phyloP scores from a whole-genome alignment of 1,284 basidiomycete species.

The Marasmius sp. region DNA sequence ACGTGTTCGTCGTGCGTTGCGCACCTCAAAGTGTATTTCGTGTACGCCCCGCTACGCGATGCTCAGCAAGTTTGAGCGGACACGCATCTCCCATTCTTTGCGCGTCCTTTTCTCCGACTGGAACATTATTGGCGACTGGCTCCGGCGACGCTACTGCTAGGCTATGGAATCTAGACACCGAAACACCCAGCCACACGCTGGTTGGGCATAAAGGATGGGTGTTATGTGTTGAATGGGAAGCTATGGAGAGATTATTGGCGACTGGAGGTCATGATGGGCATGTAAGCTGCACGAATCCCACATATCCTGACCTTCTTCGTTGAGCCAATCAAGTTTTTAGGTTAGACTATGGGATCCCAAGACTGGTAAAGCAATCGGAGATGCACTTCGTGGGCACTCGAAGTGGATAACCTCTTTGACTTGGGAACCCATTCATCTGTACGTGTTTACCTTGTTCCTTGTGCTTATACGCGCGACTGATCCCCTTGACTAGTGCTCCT shows the following conservation, averaged over 20 bases:
- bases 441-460: constrained; percentile 8
- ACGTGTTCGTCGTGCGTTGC: constrained; percentile 84
- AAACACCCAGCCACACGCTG: constrained; percentile 88
- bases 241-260: constrained; percentile 85
- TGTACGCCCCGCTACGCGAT: constrained; percentile 90
- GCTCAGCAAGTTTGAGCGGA: constrained; percentile 90
- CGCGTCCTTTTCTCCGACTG: constrained; percentile 93
- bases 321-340: constrained; percentile 28
- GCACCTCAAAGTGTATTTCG: constrained; percentile 96
- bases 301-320: not conserved
- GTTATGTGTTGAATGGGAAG: constrained; percentile 96
- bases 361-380: constrained; percentile 81
- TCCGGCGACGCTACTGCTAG: constrained; percentile 93
- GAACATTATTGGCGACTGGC: constrained; percentile 88
- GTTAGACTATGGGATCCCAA: constrained; percentile 90
- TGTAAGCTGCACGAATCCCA: constrained; percentile 40
- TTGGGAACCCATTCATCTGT: constrained; percentile 97
- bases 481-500: constrained; percentile 53
- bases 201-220: constrained; percentile 95
- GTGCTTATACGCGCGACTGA: constrained; percentile 2
- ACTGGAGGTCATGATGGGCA: constrained; percentile 92
- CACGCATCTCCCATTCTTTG: constrained; percentile 95
- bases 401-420: constrained; percentile 98
- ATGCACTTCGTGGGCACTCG: constrained; percentile 87
- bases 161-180: constrained; percentile 93